Evolutionary conservation across 352 stramenopile species (phyloP).

Genomic region (Phytophthora lateralis): DNA sequence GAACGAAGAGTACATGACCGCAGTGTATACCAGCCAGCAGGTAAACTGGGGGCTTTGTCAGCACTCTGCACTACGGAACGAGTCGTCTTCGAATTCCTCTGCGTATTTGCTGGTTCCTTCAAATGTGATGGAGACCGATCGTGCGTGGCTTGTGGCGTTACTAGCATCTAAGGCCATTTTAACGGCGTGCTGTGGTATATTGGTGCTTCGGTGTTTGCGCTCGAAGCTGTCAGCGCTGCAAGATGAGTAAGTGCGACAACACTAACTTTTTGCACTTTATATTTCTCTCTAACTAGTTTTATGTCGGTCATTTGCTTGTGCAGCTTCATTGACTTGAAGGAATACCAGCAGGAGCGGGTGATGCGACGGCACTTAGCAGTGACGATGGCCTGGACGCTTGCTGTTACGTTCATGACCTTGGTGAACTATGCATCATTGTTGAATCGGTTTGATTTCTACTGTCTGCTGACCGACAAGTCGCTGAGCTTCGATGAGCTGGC

Average conservation of each 20-base stretch:
- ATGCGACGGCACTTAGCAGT: conserved; percentile 43
- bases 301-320: conserved; percentile 7
- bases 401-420: conserved; percentile 56
- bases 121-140: conserved; percentile 47
- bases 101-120: conserved; percentile 42
- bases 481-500: conserved; percentile 46
- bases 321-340: conserved; percentile 73
- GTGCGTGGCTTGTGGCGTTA: conserved; percentile 52
- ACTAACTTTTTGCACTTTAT: not conserved
- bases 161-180: conserved; percentile 47
- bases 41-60: conserved; percentile 36
- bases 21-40: conserved; percentile 37
- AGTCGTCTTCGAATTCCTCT: conserved; percentile 9
- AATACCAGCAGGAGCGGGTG: conserved; percentile 64
- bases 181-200: conserved; percentile 32
- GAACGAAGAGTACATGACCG: conserved; percentile 36
- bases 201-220: conserved; percentile 48
- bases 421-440: conserved; percentile 64
- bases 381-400: conserved; percentile 44
- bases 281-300: not conserved
- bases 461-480: conserved; percentile 36
- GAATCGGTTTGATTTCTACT: conserved; percentile 64
- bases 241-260: conserved; percentile 55
- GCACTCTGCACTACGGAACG: conserved; percentile 7
- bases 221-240: conserved; percentile 65